Conservation (phyloP, 2,329 filamentous ascomycete species). For the Talaromyces atroroseus region DNA sequence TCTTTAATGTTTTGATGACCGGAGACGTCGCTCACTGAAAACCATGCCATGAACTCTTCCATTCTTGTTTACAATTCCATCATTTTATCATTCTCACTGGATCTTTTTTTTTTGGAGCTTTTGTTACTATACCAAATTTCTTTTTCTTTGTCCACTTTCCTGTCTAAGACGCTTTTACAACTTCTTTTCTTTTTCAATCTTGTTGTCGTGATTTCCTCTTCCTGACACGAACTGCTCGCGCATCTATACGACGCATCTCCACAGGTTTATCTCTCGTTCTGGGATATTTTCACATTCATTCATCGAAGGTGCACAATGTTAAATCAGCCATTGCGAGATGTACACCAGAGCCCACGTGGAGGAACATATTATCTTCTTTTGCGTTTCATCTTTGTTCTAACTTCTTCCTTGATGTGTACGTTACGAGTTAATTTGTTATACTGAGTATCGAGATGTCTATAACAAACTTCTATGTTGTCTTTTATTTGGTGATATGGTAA, state of each 20-base stretch:
- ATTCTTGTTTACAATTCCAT: constrained; percentile 15
- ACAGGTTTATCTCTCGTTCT: not conserved
- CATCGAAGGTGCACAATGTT: not conserved
- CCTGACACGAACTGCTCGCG: not conserved
- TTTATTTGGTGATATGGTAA: constrained; percentile 8
- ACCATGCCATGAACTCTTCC: constrained; percentile 2
- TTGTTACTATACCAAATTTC: constrained; percentile 16
- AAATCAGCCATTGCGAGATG: not conserved
- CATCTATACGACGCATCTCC: not conserved
- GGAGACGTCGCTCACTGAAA: not conserved
- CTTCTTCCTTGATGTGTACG: constrained; percentile 11
- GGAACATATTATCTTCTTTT: constrained; percentile 3
- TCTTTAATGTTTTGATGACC: constrained; percentile 35
- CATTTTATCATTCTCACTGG: constrained; percentile 9
- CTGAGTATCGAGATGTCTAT: constrained; percentile 6
- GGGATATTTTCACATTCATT: not conserved
- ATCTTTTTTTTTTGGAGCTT: constrained; percentile 13
- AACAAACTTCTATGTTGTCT: not conserved
- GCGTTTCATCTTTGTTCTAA: not conserved
- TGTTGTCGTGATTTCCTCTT: not conserved
- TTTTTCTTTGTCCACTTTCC: constrained; percentile 10
- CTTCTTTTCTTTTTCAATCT: constrained; percentile 5
- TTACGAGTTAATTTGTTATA: constrained; percentile 8
- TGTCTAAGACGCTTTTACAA: constrained; percentile 10
- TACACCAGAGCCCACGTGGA: constrained; percentile 1